These are phyloP conservation scores for Prinsepia uniflora DNA, from an alignment of 306 rosid genomes.

Conservation along the genomic window DNA sequence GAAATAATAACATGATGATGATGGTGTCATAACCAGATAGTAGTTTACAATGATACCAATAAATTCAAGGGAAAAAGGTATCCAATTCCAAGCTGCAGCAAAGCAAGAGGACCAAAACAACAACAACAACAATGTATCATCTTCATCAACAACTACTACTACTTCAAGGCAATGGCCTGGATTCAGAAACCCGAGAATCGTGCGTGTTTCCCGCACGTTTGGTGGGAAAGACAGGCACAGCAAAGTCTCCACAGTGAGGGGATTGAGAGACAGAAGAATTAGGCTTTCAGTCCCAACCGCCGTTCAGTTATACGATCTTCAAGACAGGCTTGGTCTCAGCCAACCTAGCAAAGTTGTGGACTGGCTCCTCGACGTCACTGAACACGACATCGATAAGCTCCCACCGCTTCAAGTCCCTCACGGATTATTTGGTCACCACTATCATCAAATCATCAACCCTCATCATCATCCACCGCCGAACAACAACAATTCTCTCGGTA, in stretches of 20 bases:
- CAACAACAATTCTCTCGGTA: constrained; percentile 13
- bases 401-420: constrained; percentile 77
- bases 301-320: constrained; percentile 75
- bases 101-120: constrained; percentile 38
- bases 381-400: constrained; percentile 69
- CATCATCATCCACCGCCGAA: constrained; percentile 20
- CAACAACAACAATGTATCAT: neutral
- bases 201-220: constrained; percentile 66
- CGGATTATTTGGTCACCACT: constrained; percentile 53
- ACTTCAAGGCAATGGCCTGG: constrained; percentile 68
- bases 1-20: constrained; percentile 3
- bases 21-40: constrained; percentile 11
- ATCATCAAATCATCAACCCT: constrained; percentile 42
- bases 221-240: constrained; percentile 99
- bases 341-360: constrained; percentile 93
- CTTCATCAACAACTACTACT: constrained; percentile 20
- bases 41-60: constrained; percentile 35
- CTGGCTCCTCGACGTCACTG: constrained; percentile 70
- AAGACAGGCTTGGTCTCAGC: constrained; percentile 62
- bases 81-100: constrained; percentile 17
- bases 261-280: constrained; percentile 75
- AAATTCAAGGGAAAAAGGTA: constrained; percentile 48
- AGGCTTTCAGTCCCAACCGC: constrained; percentile 86
- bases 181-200: constrained; percentile 75
- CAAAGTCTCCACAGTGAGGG: constrained; percentile 81